phyloP scores from a whole-genome alignment of 192 early-diverging fungal species.

The Linnemannia elongata region DNA sequence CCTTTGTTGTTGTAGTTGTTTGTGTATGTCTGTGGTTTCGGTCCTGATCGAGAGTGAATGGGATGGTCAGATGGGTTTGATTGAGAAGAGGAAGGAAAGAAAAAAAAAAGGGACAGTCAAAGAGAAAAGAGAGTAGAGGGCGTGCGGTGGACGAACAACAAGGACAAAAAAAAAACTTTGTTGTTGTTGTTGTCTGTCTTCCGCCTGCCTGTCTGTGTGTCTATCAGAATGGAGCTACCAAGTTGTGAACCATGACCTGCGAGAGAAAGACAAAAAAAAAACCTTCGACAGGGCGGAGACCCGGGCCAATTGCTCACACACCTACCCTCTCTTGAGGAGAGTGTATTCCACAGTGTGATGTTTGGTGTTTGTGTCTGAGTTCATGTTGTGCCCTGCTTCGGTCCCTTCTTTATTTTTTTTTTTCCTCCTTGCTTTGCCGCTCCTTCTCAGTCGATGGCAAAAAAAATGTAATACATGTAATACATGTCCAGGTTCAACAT shows the following conservation, averaged over 20 bases:
- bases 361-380: not conserved
- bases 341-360: not conserved
- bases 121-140: not conserved
- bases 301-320: slow-evolving; percentile 1
- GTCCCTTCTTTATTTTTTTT: not conserved
- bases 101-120: not conserved
- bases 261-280: not conserved
- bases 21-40: not conserved
- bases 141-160: not conserved
- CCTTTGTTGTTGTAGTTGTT: not conserved
- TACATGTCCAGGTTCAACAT: not conserved
- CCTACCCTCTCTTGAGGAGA: not conserved
- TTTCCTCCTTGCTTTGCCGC: not conserved
- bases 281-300: not conserved
- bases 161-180: not conserved
- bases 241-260: not conserved
- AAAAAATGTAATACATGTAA: not conserved
- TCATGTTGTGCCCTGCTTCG: not conserved
- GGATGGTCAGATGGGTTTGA: not conserved
- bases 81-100: not conserved
- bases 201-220: not conserved
- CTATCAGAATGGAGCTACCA: not conserved
- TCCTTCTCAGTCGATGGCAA: not conserved
- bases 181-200: not conserved
- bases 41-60: not conserved